Evolutionary conservation across 2,329 filamentous ascomycete genomes (phyloP).

Genomic region (Cadophora malorum): DNA sequence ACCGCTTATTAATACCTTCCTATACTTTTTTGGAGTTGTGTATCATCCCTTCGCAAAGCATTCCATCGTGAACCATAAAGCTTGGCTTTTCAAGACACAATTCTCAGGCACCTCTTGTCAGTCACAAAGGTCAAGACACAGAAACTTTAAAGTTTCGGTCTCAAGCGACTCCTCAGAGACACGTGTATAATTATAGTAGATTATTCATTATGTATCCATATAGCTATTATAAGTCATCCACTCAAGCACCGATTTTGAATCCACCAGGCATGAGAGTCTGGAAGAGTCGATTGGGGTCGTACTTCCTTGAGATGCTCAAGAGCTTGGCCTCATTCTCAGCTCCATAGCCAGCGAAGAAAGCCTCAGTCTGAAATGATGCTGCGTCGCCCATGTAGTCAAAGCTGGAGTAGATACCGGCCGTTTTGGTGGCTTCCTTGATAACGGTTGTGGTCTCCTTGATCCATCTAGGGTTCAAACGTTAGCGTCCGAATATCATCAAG

Average conservation of each 20-base stretch:
- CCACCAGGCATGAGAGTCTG: constrained; percentile 19
- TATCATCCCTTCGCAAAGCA: too few species aligned
- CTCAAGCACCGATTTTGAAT: constrained; percentile 15
- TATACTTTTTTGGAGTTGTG: too few species aligned
- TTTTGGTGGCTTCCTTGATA: constrained; percentile 13
- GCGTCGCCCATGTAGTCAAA: constrained; percentile 19
- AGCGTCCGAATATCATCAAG: too few species aligned
- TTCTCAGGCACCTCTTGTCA: too few species aligned
- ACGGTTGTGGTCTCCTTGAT: neutral
- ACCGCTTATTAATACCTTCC: too few species aligned
- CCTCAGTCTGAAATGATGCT: constrained; percentile 13
- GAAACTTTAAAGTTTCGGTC: too few species aligned
- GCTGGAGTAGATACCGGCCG: neutral
- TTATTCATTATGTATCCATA: neutral
- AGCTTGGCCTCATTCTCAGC: constrained; percentile 1
- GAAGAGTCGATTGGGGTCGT: constrained; percentile 13
- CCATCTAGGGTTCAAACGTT: neutral
- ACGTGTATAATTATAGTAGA: neutral
- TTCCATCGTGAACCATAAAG: too few species aligned
- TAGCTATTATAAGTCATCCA: neutral
- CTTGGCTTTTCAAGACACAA: too few species aligned
- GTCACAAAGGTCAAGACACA: too few species aligned
- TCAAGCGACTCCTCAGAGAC: neutral
- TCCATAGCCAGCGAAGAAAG: constrained; percentile 15
- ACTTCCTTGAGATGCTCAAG: constrained; percentile 18